Percentiles rank a stretch among this genome's conserved stretches.
Conservation (phyloP, 176 grass and related monocot species). For the Musa schizocarpa region DNA sequence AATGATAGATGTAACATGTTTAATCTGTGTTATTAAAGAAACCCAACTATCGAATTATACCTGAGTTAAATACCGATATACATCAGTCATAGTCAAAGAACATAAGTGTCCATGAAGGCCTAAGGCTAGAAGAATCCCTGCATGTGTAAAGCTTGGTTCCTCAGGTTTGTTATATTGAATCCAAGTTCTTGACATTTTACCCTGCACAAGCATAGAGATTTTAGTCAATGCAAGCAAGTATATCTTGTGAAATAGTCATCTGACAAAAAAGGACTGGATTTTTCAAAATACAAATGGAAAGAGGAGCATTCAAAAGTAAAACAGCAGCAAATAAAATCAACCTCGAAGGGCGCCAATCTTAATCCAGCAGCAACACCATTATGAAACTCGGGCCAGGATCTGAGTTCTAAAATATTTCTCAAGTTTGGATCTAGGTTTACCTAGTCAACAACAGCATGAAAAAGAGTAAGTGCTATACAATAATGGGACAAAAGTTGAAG, state of each 20-base stretch:
- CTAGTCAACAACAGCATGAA: slow-evolving; percentile 30
- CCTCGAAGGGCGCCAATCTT: slow-evolving; percentile 91
- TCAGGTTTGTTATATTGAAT: slow-evolving; percentile 93
- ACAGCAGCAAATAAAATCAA: slow-evolving; percentile 16
- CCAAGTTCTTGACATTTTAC: slow-evolving; percentile 94
- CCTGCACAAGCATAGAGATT: slow-evolving; percentile 38
- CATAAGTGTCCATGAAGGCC: slow-evolving; percentile 82
- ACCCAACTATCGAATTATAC: slow-evolving; percentile 25
- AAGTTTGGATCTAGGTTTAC: slow-evolving; percentile 85
- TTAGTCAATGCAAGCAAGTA: slow-evolving; percentile 20
- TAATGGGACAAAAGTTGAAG: neutral
- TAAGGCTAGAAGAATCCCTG: slow-evolving; percentile 87
- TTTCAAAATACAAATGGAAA: neutral
- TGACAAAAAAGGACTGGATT: neutral
- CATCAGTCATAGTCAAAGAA: slow-evolving; percentile 72
- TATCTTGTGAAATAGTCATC: neutral
- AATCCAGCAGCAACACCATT: slow-evolving; percentile 95
- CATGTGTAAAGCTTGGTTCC: slow-evolving; percentile 87
- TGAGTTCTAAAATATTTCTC: slow-evolving; percentile 76
- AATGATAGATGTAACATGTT: neutral
- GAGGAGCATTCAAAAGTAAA: neutral
- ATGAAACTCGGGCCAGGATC: slow-evolving; percentile 93
- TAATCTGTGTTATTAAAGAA: neutral
- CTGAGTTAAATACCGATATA: slow-evolving; percentile 84
- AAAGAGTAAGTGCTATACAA: neutral